phyloP scores from a whole-genome alignment of 371 early-diverging fungal genomes.

The Syncephalastrum sp. region DNA sequence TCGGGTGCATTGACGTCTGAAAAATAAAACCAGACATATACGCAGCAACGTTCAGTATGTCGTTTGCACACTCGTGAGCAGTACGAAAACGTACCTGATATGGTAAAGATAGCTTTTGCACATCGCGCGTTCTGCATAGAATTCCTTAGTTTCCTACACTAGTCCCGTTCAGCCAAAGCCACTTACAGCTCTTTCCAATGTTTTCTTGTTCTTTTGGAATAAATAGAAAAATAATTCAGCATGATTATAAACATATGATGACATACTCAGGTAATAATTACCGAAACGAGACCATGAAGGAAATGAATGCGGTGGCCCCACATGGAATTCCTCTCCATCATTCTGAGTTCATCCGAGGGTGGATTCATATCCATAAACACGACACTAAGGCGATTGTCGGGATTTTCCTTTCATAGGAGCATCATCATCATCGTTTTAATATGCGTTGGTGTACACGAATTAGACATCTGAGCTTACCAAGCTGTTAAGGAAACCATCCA shows the following conservation, averaged over 20 bases:
- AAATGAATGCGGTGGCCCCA: slow-evolving; percentile 42
- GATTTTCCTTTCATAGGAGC: slow-evolving; percentile 35
- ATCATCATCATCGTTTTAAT: background rate
- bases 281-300: slow-evolving; percentile 51
- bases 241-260: too few species aligned
- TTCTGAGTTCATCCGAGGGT: slow-evolving; percentile 53
- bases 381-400: slow-evolving; percentile 43
- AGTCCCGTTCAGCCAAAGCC: slow-evolving; percentile 5
- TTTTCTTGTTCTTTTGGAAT: slow-evolving; percentile 17
- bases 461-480: slow-evolving; percentile 15
- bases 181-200: slow-evolving; percentile 42
- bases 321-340: slow-evolving; percentile 39
- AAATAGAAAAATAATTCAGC: too few species aligned
- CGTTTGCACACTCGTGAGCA: background rate
- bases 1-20: slow-evolving; percentile 45
- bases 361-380: slow-evolving; percentile 58
- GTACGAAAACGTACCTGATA: slow-evolving; percentile 31
- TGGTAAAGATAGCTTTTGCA: slow-evolving; percentile 43
- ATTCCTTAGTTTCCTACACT: background rate
- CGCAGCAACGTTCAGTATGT: too few species aligned
- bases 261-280: slow-evolving; percentile 3
- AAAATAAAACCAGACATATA: background rate
- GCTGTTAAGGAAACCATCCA: slow-evolving; percentile 48
- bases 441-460: too few species aligned
- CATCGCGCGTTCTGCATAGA: slow-evolving; percentile 26